These are phyloP conservation scores for Mariannaea elegans DNA, from an alignment of 2,329 filamentous ascomycete species.

Conservation along the genomic window DNA sequence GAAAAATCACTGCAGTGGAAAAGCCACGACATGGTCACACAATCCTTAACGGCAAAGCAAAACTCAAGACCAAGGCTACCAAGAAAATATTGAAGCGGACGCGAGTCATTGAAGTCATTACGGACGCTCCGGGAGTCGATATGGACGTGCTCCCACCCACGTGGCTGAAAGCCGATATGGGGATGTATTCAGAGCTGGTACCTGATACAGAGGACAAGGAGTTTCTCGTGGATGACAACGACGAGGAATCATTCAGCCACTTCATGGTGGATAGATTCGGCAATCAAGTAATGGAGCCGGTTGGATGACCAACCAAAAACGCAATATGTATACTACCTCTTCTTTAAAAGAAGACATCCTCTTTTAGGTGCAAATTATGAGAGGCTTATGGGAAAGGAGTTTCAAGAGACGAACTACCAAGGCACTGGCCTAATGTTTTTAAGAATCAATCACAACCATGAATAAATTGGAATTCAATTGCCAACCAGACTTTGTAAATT, in stretches of 20 bases:
- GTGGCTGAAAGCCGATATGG: conserved; percentile 52
- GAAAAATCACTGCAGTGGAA: conserved; percentile 28
- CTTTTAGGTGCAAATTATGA: no score
- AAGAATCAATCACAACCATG: neutral
- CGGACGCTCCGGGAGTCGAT: conserved; percentile 41
- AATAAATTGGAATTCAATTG: no score
- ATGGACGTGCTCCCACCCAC: conserved; percentile 48
- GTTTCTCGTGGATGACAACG: conserved; percentile 50
- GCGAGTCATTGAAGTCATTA: conserved; percentile 38
- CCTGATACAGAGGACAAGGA: conserved; percentile 50
- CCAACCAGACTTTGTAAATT: conserved; percentile 1
- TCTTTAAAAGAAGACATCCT: no score
- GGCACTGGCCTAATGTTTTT: no score
- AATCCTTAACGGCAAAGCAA: conserved; percentile 38
- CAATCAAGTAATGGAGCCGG: conserved; percentile 46
- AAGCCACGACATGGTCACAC: conserved; percentile 45
- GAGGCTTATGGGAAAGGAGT: no score
- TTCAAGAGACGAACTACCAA: no score
- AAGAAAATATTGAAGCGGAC: conserved; percentile 46
- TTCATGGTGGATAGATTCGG: conserved; percentile 51
- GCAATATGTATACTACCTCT: no score
- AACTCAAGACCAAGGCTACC: conserved; percentile 43
- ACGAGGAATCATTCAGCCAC: conserved; percentile 55
- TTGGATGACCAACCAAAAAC: conserved; percentile 20
- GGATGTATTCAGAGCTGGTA: conserved; percentile 50